Evolutionary conservation across 108 stramenopile genomes (phyloP), one percentile per base, ranked within the genome.

Genomic region (Epithemia pelagica): DNA sequence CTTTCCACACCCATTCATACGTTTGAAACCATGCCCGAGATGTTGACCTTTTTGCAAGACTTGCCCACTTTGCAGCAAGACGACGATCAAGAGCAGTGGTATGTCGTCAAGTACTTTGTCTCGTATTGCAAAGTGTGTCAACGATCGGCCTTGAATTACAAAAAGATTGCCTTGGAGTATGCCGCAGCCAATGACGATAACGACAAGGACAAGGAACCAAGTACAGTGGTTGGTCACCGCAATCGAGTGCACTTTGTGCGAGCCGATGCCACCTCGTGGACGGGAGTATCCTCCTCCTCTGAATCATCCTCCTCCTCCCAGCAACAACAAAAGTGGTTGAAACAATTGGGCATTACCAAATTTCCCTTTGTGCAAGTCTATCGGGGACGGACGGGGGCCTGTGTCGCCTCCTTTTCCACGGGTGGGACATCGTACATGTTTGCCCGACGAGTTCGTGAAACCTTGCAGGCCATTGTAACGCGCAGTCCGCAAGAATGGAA

Each of bases 311-410:
- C 37, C 37, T 15, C 5, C 5, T 46, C 37, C 5, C 37, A 46
- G 5, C 37, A 46, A 46, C 37, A 46, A 46, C 37, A 46, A 46
- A 15, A 46, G 15, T 46, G 37, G 37, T 30, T 74, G 54, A 52
- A 61, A 32, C 29, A 53, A 15, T 55, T 76, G 33, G 75, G 75
- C 54, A 66, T 76, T 18, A 54, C 58, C 33, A 76, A 70, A 29
- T 76, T 76, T 62, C 75, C 75, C 0, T 76, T 70, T 61, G 56
- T 76, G 1, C 75, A 76, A 63, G 70, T 76, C 30, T 76, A 76
- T 60, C 69, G 70, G 54, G 23, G 52, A 24, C 37, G 37, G 5
- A 46, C 37, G 37, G 65, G 69, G 10, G 24, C 70, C 29, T 76
- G 75, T 57, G 75, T 76, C 20, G 75, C 75, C 0, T 70, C 69